phyloP scores from a whole-genome alignment of 2,329 filamentous ascomycete species.

The Venturia pyrina region DNA sequence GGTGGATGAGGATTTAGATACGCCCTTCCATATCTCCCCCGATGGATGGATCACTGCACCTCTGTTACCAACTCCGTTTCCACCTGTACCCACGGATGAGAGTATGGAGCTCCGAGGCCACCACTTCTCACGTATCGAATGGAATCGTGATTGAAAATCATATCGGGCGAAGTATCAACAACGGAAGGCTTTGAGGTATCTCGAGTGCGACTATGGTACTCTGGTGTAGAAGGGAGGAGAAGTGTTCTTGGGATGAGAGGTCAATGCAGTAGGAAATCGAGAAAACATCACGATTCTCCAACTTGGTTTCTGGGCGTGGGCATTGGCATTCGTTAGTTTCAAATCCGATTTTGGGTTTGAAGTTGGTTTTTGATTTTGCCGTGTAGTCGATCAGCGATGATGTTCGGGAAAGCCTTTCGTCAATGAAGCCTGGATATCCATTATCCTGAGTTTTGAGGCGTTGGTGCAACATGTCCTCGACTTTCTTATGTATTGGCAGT shows the following conservation, averaged over 20 bases:
- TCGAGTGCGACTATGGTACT: neutral
- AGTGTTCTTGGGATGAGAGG: neutral
- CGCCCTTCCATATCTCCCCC: neutral
- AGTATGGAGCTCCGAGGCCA: neutral
- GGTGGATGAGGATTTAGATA: neutral
- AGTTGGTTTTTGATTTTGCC: neutral
- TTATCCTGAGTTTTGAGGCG: too few relatives aligned
- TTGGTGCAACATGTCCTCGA: too few relatives aligned
- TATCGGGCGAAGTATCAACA: neutral
- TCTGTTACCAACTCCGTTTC: neutral
- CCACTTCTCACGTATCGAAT: neutral
- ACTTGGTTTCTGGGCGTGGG: too few relatives aligned
- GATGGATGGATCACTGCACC: neutral
- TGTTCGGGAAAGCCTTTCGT: too few relatives aligned
- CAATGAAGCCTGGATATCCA: too few relatives aligned
- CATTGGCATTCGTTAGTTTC: too few relatives aligned
- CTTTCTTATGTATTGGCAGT: too few relatives aligned
- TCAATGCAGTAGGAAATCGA: neutral
- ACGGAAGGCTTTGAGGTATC: neutral
- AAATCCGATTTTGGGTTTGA: too few relatives aligned
- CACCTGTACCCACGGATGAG: neutral
- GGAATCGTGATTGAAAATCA: neutral
- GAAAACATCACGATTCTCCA: neutral
- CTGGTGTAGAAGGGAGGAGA: neutral
- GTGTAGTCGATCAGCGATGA: too few relatives aligned